Evolutionary conservation across 2,329 filamentous ascomycete species (phyloP), one percentile per base, ranked within the genome.

Genomic region (Ceratocystis diversiconidia): DNA sequence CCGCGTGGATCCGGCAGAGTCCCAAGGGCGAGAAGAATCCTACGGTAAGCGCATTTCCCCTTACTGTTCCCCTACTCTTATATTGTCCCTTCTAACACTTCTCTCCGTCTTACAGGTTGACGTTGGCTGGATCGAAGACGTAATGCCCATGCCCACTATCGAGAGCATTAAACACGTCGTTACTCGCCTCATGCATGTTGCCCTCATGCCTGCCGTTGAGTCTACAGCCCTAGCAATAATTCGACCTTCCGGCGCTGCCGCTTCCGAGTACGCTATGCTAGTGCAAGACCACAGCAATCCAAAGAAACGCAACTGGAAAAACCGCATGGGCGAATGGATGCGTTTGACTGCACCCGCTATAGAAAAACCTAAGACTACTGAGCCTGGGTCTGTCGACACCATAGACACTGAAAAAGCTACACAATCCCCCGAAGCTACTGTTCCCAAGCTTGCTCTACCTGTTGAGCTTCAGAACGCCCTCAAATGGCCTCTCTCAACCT

Each of bases 1-100:
- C 70, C 10, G 74, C 76, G 0, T 69, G 63, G 55, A 59, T 69
- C 10, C 36, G 57, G 8, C 43, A 62, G 41, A 61, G 48, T 22
- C 62, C 62, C 15, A 57, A 61, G 10, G 62, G 61, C 19, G 30
- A 41, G 7, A 36, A 55, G 50, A 61, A 62, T 15, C 63, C 65
- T 30, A 55, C 52, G 62, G 66, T 62, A 65, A 60, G 60, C 17
- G 3, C 50, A 46, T n/a, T 8, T 41, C 22, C 4, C 10, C 44
- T 15, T 28, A 3, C 19, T n/a, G 1, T 44, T 32, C 12, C 22
- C 22, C 4, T n/a, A 15, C 7, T 10, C 15, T n/a, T 7, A 48
- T 17, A 22, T 19, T 10, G 5, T 5, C 32, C 25, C 43, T 12
- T 12, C 22, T 63, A 57, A 41, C n/a, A 22, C 32, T 15, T 19